Evolutionary conservation across 2,329 filamentous ascomycete species (phyloP).

Genomic region (Colletotrichum simmondsii): DNA sequence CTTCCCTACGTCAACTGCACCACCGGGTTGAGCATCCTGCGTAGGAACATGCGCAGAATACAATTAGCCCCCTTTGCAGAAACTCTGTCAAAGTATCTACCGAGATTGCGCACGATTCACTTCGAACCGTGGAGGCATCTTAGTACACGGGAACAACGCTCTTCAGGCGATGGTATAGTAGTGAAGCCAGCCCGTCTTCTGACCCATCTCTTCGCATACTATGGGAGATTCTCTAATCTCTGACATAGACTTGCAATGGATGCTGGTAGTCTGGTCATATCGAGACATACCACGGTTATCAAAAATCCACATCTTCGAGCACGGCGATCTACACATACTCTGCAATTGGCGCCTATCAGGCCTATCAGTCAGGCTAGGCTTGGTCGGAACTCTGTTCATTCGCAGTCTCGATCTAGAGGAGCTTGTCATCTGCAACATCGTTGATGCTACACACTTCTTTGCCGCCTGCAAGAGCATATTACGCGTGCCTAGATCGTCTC

Average conservation of each 20-base stretch:
- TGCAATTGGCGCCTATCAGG: background rate
- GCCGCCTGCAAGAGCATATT: background rate
- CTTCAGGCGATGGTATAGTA: background rate
- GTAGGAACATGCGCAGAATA: background rate
- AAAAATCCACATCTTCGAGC: background rate
- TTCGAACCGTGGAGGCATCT: background rate
- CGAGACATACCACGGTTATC: background rate
- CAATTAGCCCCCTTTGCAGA: background rate
- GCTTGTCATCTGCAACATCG: background rate
- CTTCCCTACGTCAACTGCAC: background rate
- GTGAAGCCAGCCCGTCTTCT: background rate
- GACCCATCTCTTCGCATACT: background rate
- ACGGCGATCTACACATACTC: background rate
- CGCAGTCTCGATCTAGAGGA: background rate
- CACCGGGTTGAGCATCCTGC: background rate
- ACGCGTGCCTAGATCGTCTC: background rate
- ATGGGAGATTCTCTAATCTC: background rate
- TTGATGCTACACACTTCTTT: background rate
- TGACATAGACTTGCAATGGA: background rate
- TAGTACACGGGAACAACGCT: background rate
- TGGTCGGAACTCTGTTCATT: background rate
- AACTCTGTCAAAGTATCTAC: background rate
- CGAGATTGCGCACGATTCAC: background rate
- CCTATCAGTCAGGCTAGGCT: background rate
- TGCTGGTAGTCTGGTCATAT: background rate